Evolutionary conservation across 108 stramenopile genomes (phyloP).

Genomic region (Cylindrotheca fusiformis): DNA sequence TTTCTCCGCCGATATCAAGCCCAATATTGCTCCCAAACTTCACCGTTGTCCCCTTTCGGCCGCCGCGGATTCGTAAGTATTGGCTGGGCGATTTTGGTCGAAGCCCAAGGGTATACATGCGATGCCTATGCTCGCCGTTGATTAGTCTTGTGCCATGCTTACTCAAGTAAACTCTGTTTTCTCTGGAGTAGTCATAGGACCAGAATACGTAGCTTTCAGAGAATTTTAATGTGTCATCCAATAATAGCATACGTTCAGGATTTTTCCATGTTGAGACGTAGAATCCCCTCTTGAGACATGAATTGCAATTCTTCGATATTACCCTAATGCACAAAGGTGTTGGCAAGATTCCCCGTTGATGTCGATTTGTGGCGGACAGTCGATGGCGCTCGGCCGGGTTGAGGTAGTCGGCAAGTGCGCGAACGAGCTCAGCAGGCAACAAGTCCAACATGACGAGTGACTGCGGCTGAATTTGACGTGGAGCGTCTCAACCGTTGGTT

Average conservation of each 20-base stretch:
- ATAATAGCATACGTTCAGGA: background rate
- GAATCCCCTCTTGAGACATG: background rate
- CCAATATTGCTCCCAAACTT: background rate
- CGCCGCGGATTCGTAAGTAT: background rate
- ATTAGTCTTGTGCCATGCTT: constrained; percentile 8
- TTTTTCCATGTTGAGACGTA: background rate
- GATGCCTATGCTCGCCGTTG: background rate
- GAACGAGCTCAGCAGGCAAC: background rate
- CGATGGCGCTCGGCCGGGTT: constrained; percentile 2
- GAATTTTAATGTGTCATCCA: background rate
- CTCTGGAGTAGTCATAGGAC: constrained; percentile 7
- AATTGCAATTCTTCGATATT: background rate
- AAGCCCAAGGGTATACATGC: constrained; percentile 3
- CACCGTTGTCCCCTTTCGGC: background rate
- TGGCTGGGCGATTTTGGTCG: background rate
- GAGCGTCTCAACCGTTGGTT: too few species aligned
- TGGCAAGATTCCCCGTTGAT: constrained; percentile 1
- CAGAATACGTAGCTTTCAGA: background rate
- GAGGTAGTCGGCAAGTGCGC: background rate
- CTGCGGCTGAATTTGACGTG: too few species aligned
- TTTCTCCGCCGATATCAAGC: background rate
- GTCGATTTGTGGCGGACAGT: background rate
- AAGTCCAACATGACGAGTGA: background rate
- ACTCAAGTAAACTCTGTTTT: constrained; percentile 4
- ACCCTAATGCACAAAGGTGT: background rate